phyloP scores from a whole-genome alignment of 768 basidiomycete species.

The Termitomyces sp. region DNA sequence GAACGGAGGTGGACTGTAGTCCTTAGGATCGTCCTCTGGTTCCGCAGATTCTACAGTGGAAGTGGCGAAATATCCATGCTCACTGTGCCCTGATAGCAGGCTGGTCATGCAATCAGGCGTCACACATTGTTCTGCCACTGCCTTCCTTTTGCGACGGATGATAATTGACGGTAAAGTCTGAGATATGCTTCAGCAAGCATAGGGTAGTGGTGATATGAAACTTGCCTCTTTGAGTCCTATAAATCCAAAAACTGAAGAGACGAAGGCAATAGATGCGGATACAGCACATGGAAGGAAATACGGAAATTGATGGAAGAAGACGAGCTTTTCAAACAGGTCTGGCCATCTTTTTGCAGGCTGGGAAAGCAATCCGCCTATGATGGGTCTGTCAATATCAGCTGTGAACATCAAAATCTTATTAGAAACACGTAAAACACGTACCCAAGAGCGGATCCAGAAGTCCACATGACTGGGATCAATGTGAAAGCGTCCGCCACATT shows the following conservation, averaged over 20 bases:
- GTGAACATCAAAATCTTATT: not conserved
- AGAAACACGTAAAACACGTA: conserved; percentile 3
- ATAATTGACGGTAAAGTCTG: conserved; percentile 31
- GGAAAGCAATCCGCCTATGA: conserved; percentile 28
- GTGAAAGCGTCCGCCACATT: conserved; percentile 26
- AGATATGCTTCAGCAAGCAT: not conserved
- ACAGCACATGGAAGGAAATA: conserved; percentile 30
- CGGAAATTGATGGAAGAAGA: conserved; percentile 28
- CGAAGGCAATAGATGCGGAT: conserved; percentile 15
- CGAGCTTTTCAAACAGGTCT: conserved; percentile 19
- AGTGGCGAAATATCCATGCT: conserved; percentile 9
- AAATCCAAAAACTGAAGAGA: conserved; percentile 17
- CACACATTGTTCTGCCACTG: not conserved
- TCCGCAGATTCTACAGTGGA: conserved; percentile 2
- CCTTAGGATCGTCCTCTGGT: conserved; percentile 1
- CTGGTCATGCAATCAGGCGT: conserved; percentile 15
- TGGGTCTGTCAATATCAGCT: not conserved
- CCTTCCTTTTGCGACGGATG: conserved; percentile 3
- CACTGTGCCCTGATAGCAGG: conserved; percentile 5
- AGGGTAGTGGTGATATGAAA: not conserved
- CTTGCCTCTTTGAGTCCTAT: conserved; percentile 25
- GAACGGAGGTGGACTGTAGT: conserved; percentile 15
- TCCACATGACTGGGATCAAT: conserved; percentile 26
- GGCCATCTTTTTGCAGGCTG: conserved; percentile 30
- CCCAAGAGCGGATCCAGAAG: conserved; percentile 22